Evolutionary conservation across 768 basidiomycete genomes (phyloP), one percentile per base, ranked within the genome.

Genomic region (Hemileccinum impolitum): DNA sequence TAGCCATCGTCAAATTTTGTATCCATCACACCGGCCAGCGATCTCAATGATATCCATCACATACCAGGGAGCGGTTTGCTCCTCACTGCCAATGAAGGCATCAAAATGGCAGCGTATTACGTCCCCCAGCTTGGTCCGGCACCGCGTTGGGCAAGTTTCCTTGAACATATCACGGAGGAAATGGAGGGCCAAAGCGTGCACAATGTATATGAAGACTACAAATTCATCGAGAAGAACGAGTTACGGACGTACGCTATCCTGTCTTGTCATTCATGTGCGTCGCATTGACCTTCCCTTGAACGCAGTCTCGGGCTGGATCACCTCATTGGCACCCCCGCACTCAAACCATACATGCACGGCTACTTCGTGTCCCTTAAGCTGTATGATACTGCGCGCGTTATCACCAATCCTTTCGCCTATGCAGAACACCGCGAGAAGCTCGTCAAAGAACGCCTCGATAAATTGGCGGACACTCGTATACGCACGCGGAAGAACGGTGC

Each of bases 291-390:
- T 28, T 0, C 19, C 10, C 17, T 32, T 30, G 48, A 41, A 44
- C 48, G 34, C 60, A 95, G 93, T 31, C 83, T 99, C 53, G 90
- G 94, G n/a, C 70, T 99, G 65, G 89, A 94, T 57, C 92, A 95
- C 65, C 90, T 99, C 59, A 73, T 96, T 55, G 96, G 96, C 43
- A 95, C 94, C 6, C 85, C 93, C 18, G 84, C 89, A 15, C 89
- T 98, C 76, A 95, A 95, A 69, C 96, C 96, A 4, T 99, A 98
- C 71, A 97, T 99, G 95, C 96, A 99, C 69, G 96, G 96, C 37
- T 98, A 94, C 81, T 98, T 99, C 74, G 70, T 97, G 54, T 90
- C 94, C 5, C 84, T 98, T 70, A 91, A 93, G 61, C 81, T 98
- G 6, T 98, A 98, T 73, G 91, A 94, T 59, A 87, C 94, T 43